Conservation (phyloP, 2,329 filamentous ascomycete genomes). For the Aspergillus intermedius region DNA sequence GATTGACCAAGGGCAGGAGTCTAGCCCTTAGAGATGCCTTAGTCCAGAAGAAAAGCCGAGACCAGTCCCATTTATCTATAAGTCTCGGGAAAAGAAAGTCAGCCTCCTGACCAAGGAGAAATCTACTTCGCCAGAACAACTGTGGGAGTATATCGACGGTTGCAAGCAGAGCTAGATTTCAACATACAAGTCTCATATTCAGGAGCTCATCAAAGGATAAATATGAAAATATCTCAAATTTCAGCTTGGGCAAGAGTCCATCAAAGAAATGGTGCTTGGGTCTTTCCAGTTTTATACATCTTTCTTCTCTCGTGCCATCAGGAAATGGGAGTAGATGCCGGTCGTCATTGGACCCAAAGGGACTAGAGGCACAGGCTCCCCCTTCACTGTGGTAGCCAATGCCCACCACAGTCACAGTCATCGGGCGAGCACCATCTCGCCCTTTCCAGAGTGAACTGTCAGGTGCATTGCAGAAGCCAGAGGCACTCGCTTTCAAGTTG, state of each 20-base stretch:
- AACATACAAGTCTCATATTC: too few relatives aligned
- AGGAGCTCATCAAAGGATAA: too few relatives aligned
- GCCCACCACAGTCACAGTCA: too few relatives aligned
- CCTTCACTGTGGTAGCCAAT: too few relatives aligned
- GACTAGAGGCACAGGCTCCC: not conserved
- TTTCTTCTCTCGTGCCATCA: not conserved
- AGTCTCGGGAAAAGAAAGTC: slow-evolving; percentile 10
- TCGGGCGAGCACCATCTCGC: too few relatives aligned
- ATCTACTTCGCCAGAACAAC: slow-evolving; percentile 10
- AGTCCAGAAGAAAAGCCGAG: slow-evolving; percentile 5
- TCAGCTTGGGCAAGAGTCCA: too few relatives aligned
- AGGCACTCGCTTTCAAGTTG: too few relatives aligned
- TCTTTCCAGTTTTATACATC: too few relatives aligned
- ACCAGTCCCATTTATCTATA: slow-evolving; percentile 5
- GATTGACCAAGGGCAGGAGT: slow-evolving; percentile 2
- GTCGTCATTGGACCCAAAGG: not conserved
- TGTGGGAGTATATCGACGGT: slow-evolving; percentile 3
- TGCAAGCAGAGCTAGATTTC: not conserved
- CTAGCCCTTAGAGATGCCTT: not conserved
- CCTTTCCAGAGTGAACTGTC: too few relatives aligned
- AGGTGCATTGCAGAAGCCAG: too few relatives aligned
- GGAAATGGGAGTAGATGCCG: not conserved
- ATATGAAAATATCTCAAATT: too few relatives aligned
- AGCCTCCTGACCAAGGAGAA: slow-evolving; percentile 6
- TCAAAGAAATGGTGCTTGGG: too few relatives aligned